These are phyloP conservation scores for Blumeriella jaapii DNA, from an alignment of 2,329 filamentous ascomycete species.

Conservation along the genomic window DNA sequence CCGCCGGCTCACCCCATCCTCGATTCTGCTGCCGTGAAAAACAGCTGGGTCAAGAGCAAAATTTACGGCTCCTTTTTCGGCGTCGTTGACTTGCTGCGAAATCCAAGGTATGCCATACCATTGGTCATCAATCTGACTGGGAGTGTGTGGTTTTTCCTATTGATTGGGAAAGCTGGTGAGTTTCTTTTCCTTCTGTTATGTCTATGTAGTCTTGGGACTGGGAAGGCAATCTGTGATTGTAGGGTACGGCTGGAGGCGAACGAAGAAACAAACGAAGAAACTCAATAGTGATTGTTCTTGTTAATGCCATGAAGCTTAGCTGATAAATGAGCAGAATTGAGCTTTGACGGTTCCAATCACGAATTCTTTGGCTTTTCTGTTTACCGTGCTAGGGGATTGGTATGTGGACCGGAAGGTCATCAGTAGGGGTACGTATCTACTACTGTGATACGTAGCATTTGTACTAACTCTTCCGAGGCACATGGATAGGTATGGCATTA, in stretches of 20 bases:
- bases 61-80: constrained; percentile 58
- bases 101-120: constrained; percentile 76
- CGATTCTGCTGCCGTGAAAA: constrained; percentile 36
- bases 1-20: constrained; percentile 48
- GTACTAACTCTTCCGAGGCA: constrained; percentile 44
- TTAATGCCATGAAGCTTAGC: too few relatives aligned
- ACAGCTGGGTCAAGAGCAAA: constrained; percentile 51
- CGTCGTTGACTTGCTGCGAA: constrained; percentile 65
- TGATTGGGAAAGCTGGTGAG: constrained; percentile 85
- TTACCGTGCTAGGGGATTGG: constrained; percentile 91
- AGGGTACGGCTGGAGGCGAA: background rate
- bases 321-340: constrained; percentile 51
- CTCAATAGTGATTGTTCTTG: too few relatives aligned
- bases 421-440: constrained; percentile 47
- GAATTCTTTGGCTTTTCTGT: constrained; percentile 90
- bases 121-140: constrained; percentile 82
- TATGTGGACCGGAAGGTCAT: constrained; percentile 89
- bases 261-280: too few relatives aligned
- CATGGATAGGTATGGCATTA: constrained; percentile 69
- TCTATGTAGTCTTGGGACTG: background rate
- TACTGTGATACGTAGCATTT: background rate
- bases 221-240: background rate
- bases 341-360: constrained; percentile 89
- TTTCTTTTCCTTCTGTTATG: background rate
- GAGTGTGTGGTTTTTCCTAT: constrained; percentile 90